phyloP scores from a whole-genome alignment of 495 filamentous ascomycete genomes.

The Chaetomium fimeti region DNA sequence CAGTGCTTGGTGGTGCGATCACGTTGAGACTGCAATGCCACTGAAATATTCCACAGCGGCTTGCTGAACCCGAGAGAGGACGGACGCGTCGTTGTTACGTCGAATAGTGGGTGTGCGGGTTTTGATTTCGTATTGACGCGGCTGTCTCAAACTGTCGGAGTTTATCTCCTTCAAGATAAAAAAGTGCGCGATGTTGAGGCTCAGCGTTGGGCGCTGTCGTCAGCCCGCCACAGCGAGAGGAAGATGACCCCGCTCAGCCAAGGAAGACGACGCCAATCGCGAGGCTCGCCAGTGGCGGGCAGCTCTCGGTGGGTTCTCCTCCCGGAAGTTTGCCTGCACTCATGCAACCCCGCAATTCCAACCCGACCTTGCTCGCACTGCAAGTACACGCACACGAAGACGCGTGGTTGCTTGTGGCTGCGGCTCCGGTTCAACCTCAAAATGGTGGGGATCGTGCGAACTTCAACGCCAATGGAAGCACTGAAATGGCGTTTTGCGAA shows the following conservation, averaged over 20 bases:
- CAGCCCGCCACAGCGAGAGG: constrained; percentile 2
- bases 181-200: background rate
- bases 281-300: background rate
- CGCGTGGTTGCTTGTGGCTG: constrained; percentile 7
- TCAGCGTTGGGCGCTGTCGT: constrained; percentile 15
- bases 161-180: background rate
- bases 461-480: background rate
- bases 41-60: background rate
- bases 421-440: constrained; percentile 1
- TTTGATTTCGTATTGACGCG: background rate
- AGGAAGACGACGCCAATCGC: background rate
- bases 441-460: background rate
- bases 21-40: background rate
- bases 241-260: too few species aligned
- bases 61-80: background rate
- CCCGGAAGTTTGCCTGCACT: background rate
- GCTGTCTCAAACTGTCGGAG: background rate
- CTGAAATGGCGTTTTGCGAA: background rate
- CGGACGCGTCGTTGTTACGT: background rate
- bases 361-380: background rate
- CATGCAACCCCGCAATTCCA: constrained; percentile 7
- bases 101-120: background rate
- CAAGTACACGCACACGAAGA: background rate
- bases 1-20: background rate
- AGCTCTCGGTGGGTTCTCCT: too few species aligned